Percentiles rank a stretch among this genome's conserved stretches.
phyloP scores from a whole-genome alignment of 345 rosid genomes.

The Clausena lansium region DNA sequence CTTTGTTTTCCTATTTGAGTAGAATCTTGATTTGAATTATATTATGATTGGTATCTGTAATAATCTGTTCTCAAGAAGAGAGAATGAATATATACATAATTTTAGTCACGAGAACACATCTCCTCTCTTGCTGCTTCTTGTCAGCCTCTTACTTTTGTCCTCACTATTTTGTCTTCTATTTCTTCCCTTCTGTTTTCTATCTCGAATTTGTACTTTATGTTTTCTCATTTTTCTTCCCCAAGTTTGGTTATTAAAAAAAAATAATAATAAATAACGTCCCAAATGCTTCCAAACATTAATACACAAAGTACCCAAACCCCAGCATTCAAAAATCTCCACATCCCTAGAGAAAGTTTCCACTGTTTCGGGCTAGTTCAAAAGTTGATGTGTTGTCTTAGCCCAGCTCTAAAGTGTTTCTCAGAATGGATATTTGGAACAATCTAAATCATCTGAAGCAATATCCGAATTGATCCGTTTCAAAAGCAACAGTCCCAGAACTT shows the following conservation, averaged over 20 bases:
- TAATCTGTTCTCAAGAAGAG: neutral
- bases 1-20: neutral
- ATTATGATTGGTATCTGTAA: neutral
- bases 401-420: no score
- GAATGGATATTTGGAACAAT: neutral
- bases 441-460: neutral
- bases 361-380: no score
- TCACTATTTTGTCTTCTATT: neutral
- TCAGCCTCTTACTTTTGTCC: no score
- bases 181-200: neutral
- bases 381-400: no score
- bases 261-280: no score
- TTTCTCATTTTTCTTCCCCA: neutral
- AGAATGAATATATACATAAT: neutral
- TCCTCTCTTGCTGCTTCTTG: neutral
- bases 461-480: neutral
- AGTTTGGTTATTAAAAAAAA: neutral
- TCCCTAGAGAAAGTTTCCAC: no score
- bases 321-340: neutral
- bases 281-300: neutral
- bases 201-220: neutral
- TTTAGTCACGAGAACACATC: no score
- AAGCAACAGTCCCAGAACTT: neutral
- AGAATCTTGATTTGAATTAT: neutral
- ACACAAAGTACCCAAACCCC: neutral